phyloP scores from a whole-genome alignment of 176 grass and related monocot species.

The Olyra latifolia region DNA sequence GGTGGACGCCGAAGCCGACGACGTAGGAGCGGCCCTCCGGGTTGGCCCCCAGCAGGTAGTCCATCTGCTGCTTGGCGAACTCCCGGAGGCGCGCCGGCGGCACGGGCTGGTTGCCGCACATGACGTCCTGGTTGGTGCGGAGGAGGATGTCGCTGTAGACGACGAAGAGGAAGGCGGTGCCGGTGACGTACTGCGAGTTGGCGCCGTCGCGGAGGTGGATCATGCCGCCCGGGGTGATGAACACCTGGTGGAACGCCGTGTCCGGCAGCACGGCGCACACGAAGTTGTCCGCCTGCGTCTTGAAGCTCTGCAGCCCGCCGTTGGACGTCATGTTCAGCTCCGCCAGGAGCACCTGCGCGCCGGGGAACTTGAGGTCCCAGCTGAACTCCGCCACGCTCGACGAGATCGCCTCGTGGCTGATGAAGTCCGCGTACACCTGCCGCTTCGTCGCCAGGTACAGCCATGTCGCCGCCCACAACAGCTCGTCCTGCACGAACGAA shows the following conservation, averaged over 20 bases:
- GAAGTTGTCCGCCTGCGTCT: slow-evolving; percentile 81
- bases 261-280: slow-evolving; percentile 82
- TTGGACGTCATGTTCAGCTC: slow-evolving; percentile 58
- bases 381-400: slow-evolving; percentile 94
- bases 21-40: slow-evolving; percentile 74
- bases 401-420: slow-evolving; percentile 70
- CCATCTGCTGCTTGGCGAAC: slow-evolving; percentile 91
- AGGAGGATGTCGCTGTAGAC: slow-evolving; percentile 70
- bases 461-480: slow-evolving; percentile 95
- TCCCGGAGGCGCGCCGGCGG: slow-evolving; percentile 48
- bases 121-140: slow-evolving; percentile 51
- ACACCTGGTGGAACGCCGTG: slow-evolving; percentile 73
- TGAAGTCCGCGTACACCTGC: slow-evolving; percentile 59
- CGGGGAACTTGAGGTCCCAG: slow-evolving; percentile 94
- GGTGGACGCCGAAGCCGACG: slow-evolving; percentile 66
- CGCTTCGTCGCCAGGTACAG: slow-evolving; percentile 72
- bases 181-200: slow-evolving; percentile 88
- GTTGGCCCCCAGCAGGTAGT: slow-evolving; percentile 87
- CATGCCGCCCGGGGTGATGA: slow-evolving; percentile 76
- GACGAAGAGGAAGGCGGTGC: slow-evolving; percentile 73
- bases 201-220: slow-evolving; percentile 96
- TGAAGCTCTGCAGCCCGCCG: slow-evolving; percentile 65
- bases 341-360: slow-evolving; percentile 79
- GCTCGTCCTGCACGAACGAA: slow-evolving; percentile 56
- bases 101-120: slow-evolving; percentile 56